Evolutionary conservation across 371 early-diverging fungal genomes (phyloP).

Genomic region (Mortierella sp.): DNA sequence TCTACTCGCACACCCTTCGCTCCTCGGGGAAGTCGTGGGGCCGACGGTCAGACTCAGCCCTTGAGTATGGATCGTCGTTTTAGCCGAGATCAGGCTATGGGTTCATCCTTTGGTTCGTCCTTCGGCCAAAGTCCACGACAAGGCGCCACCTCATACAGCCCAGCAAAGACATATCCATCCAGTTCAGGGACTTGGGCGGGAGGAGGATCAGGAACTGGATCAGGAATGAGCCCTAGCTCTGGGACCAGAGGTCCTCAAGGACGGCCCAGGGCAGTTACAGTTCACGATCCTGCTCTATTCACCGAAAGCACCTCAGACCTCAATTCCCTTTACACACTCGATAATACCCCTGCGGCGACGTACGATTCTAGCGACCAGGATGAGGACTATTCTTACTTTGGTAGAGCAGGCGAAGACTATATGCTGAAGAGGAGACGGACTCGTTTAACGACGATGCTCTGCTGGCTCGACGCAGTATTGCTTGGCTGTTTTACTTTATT

Average conservation of each 20-base stretch:
- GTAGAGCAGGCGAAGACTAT: constrained; percentile 46
- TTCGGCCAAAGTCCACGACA: neutral
- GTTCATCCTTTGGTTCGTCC: no score
- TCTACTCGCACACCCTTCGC: constrained; percentile 14
- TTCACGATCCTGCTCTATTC: constrained; percentile 7
- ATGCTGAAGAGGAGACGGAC: constrained; percentile 45
- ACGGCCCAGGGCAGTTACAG: constrained; percentile 7
- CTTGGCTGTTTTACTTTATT: constrained; percentile 14
- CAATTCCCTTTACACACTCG: constrained; percentile 42
- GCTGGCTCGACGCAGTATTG: constrained; percentile 18
- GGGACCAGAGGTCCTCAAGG: neutral
- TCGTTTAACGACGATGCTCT: constrained; percentile 11
- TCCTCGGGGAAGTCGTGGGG: constrained; percentile 8
- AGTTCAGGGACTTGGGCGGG: constrained; percentile 18
- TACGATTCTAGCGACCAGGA: constrained; percentile 10
- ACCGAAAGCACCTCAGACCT: constrained; percentile 16
- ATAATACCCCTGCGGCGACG: constrained; percentile 9
- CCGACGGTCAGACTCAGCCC: neutral
- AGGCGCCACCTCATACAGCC: neutral
- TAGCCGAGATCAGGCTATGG: no score
- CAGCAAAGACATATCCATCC: constrained; percentile 1
- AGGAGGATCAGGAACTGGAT: constrained; percentile 1
- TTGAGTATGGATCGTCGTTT: constrained; percentile 17
- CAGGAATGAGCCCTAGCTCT: neutral
- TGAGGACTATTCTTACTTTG: constrained; percentile 41